Evolutionary conservation across 2,329 filamentous ascomycete species (phyloP), one percentile per base, ranked within the genome.

Genomic region (Pseudogymnoascus pannorum): DNA sequence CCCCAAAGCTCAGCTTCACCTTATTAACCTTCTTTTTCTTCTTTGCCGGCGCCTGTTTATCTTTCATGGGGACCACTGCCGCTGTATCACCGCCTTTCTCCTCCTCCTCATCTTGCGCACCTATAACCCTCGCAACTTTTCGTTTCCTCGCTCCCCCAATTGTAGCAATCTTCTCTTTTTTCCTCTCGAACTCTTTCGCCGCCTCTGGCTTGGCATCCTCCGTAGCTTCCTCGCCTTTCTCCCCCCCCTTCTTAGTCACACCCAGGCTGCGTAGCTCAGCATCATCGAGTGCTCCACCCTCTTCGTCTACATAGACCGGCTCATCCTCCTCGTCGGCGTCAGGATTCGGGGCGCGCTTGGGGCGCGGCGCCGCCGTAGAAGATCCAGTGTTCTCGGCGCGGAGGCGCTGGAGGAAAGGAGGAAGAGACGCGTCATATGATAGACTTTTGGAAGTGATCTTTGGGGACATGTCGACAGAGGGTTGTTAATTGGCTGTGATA

Each of bases 321-420:
- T 80, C 87, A 72, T 93, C 89, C 67, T 93, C 89, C 11, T 87
- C 88, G 63, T 91, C 85, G 40, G 87, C 86, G 66, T 87, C 85
- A 63, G 77, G 83, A 14, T 82, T 83, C 35, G 79, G 80, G 74
- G 77, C 81, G 75, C 81, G 62, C 65, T 69, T 69, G 73, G 57
- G 78, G 26, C 72, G 66, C 12, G 54, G 57, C 44, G 61, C 68
- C 57, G 70, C 69, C 73, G 57, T 38, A 18, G 57, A 58, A 8
- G 70, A 76, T 77, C 60, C 73, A 75, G 65, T 71, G 75, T 78
- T 68, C 72, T 84, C 74, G 66, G 81, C 78, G 76, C 80, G 79
- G 22, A 86, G 76, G 16, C 77, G 77, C 26, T 79, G 79, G 59
- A 87, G 81, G 71, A 87, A 87, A 4, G 84, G 84, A 18, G 84